Conservation (phyloP, 148 eudicot species). For the Cornus kousa region DNA sequence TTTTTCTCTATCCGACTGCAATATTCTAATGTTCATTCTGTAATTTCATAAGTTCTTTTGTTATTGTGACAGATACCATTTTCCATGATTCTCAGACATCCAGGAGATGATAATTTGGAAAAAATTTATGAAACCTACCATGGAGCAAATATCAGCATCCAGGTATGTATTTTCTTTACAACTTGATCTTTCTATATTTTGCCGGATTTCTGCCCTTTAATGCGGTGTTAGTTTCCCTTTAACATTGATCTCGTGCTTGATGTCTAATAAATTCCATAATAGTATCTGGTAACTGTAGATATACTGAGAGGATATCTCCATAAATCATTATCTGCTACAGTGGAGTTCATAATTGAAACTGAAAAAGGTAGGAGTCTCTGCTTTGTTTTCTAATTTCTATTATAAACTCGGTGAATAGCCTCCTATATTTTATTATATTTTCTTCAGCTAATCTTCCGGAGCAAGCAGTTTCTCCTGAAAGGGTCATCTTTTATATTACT, state of each 20-base stretch:
- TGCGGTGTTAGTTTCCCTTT: neutral
- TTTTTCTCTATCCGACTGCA: neutral
- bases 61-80: slow-evolving; percentile 59
- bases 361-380: slow-evolving; percentile 40
- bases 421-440: slow-evolving; percentile 2
- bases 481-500: slow-evolving; percentile 69
- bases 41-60: neutral
- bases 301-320: slow-evolving; percentile 67
- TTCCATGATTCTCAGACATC: slow-evolving; percentile 48
- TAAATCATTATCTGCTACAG: slow-evolving; percentile 61
- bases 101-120: slow-evolving; percentile 39
- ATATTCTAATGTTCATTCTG: neutral
- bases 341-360: slow-evolving; percentile 71
- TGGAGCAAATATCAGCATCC: slow-evolving; percentile 73
- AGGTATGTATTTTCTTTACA: slow-evolving; percentile 36
- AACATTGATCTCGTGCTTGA: slow-evolving; percentile 3
- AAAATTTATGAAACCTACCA: slow-evolving; percentile 71
- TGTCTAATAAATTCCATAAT: slow-evolving; percentile 19
- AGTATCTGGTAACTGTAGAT: slow-evolving; percentile 72
- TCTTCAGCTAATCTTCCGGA: slow-evolving; percentile 57
- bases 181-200: neutral
- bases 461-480: slow-evolving; percentile 65
- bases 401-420: neutral
- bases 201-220: neutral
- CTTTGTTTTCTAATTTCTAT: neutral